Percentiles rank a stretch among this genome's conserved stretches.
These are phyloP conservation scores for Acephala macrosclerotiorum DNA, from an alignment of 2,329 filamentous ascomycete genomes.

Conservation along the genomic window DNA sequence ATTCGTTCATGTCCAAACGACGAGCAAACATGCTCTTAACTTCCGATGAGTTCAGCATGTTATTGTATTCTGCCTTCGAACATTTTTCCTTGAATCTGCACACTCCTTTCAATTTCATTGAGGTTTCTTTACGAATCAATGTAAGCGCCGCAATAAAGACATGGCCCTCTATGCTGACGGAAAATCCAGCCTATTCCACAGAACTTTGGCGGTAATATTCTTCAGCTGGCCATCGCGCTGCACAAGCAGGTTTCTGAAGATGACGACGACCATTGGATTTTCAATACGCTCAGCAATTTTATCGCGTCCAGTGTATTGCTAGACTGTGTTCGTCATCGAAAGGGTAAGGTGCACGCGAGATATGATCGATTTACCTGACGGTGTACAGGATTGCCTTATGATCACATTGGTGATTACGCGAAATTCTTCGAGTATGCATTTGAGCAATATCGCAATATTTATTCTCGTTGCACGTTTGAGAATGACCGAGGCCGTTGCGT, in stretches of 20 bases:
- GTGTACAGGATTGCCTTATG: conserved; percentile 2
- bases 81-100: conserved; percentile 17
- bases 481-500: background rate
- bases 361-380: background rate
- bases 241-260: background rate
- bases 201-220: conserved; percentile 25
- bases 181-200: conserved; percentile 14
- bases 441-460: conserved; percentile 1
- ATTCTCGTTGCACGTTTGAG: conserved; percentile 4
- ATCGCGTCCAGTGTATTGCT: conserved; percentile 13
- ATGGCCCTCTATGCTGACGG: background rate
- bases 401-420: background rate
- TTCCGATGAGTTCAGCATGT: conserved; percentile 8
- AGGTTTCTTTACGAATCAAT: conserved; percentile 21
- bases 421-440: conserved; percentile 7
- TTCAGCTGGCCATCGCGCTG: conserved; percentile 2
- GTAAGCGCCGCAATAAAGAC: background rate
- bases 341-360: background rate
- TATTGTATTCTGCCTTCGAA: conserved; percentile 25
- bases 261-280: background rate
- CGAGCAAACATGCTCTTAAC: conserved; percentile 16
- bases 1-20: conserved; percentile 4
- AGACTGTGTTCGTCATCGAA: background rate
- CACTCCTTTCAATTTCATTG: conserved; percentile 22
- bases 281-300: conserved; percentile 4